phyloP scores from a whole-genome alignment of 2,329 filamentous ascomycete genomes.

The Monilinia laxa region DNA sequence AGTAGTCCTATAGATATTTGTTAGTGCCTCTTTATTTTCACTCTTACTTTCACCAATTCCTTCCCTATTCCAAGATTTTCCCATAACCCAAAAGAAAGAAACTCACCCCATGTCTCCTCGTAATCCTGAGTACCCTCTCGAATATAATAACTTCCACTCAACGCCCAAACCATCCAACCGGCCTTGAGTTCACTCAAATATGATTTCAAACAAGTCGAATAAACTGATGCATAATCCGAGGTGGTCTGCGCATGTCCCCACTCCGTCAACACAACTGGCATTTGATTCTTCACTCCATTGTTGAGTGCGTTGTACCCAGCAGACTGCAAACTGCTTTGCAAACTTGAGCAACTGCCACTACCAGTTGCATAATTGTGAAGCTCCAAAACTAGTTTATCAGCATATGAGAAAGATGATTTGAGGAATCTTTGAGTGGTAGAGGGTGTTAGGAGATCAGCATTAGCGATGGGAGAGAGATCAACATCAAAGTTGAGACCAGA shows the following conservation, averaged over 20 bases:
- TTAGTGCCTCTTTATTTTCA: neutral
- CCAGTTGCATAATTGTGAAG: constrained; percentile 40
- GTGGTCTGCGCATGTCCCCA: constrained; percentile 50
- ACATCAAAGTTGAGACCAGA: constrained; percentile 49
- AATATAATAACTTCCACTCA: constrained; percentile 59
- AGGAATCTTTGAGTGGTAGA: constrained; percentile 38
- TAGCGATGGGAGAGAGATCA: constrained; percentile 29
- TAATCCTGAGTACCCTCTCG: constrained; percentile 52
- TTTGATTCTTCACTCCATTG: constrained; percentile 38
- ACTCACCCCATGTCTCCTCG: constrained; percentile 58
- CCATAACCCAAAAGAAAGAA: constrained; percentile 30
- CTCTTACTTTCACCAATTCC: neutral
- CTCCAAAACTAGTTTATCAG: constrained; percentile 49
- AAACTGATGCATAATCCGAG: constrained; percentile 47
- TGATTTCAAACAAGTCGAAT: constrained; percentile 50
- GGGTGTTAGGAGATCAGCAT: constrained; percentile 25
- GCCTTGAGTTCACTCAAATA: constrained; percentile 43
- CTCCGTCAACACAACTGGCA: constrained; percentile 46
- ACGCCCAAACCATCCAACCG: constrained; percentile 60
- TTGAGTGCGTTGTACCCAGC: constrained; percentile 47
- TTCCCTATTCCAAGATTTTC: no score
- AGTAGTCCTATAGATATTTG: constrained; percentile 11
- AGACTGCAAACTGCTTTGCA: constrained; percentile 41
- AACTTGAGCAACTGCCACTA: constrained; percentile 34
- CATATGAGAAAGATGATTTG: constrained; percentile 43